phyloP scores from a whole-genome alignment of 495 filamentous ascomycete genomes.

The Talaromyces stipitatus region DNA sequence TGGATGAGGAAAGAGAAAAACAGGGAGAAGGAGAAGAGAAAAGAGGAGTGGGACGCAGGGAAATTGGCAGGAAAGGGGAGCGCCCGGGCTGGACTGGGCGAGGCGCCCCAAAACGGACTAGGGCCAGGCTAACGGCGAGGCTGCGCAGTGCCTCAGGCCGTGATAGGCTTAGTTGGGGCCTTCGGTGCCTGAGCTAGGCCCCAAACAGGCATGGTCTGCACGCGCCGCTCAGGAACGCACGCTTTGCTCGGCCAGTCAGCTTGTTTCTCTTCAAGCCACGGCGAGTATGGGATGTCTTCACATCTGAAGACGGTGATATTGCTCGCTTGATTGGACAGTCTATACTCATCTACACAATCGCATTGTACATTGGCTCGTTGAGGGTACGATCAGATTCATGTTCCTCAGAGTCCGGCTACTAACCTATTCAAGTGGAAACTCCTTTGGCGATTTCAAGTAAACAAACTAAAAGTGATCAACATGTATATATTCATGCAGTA shows the following conservation, averaged over 20 bases:
- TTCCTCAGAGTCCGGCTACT: background rate
- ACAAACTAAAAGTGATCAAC: background rate
- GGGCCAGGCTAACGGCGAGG: background rate
- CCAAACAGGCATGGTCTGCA: background rate
- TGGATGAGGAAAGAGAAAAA: constrained; percentile 32
- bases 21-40: constrained; percentile 39
- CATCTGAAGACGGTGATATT: background rate
- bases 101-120: background rate
- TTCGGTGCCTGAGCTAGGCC: constrained; percentile 1
- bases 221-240: constrained; percentile 2
- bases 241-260: constrained; percentile 3
- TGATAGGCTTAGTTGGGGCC: background rate
- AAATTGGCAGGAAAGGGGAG: constrained; percentile 10
- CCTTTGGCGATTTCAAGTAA: background rate
- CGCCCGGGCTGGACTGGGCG: background rate
- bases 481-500: background rate
- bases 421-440: background rate
- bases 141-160: background rate
- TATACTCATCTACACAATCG: background rate
- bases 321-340: background rate
- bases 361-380: too few relatives aligned
- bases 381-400: too few relatives aligned
- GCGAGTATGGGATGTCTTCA: background rate
- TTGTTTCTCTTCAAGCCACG: background rate
- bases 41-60: constrained; percentile 16